Evolutionary conservation across 2,329 filamentous ascomycete species (phyloP).

Genomic region (Fusarium protoensiforme): DNA sequence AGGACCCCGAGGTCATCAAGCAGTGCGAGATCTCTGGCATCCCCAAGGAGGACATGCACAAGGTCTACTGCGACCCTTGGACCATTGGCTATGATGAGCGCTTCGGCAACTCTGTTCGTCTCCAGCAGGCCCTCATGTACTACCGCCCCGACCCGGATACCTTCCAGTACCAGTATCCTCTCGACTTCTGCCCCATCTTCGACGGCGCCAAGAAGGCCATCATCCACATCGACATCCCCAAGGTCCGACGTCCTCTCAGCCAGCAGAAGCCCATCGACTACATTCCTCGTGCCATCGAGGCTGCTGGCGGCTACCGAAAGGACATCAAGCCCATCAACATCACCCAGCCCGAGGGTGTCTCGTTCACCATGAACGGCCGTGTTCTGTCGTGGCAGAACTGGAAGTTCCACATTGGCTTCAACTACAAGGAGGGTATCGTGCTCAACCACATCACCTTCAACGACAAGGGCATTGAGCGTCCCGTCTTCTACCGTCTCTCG

Average conservation of each 20-base stretch:
- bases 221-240: slow-evolving; percentile 85
- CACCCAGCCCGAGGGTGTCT: slow-evolving; percentile 88
- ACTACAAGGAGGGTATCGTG: slow-evolving; percentile 92
- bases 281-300: slow-evolving; percentile 77
- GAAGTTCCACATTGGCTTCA: slow-evolving; percentile 93
- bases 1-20: slow-evolving; percentile 88
- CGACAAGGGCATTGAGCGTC: slow-evolving; percentile 80
- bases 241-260: slow-evolving; percentile 79
- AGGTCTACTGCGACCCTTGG: slow-evolving; percentile 97
- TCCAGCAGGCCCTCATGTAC: slow-evolving; percentile 97
- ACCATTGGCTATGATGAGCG: slow-evolving; percentile 95
- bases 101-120: slow-evolving; percentile 79
- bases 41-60: slow-evolving; percentile 86
- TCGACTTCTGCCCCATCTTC: slow-evolving; percentile 95
- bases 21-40: slow-evolving; percentile 89
- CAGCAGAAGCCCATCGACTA: slow-evolving; percentile 82
- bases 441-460: slow-evolving; percentile 91
- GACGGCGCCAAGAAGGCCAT: slow-evolving; percentile 83
- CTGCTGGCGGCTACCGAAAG: slow-evolving; percentile 78
- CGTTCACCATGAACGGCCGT: slow-evolving; percentile 78
- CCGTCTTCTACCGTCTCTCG: slow-evolving; percentile 89
- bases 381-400: slow-evolving; percentile 92
- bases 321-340: slow-evolving; percentile 90
- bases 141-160: slow-evolving; percentile 88
- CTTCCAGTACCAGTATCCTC: slow-evolving; percentile 89